phyloP scores from a whole-genome alignment of 1,284 basidiomycete genomes.

The Pascua sp. region DNA sequence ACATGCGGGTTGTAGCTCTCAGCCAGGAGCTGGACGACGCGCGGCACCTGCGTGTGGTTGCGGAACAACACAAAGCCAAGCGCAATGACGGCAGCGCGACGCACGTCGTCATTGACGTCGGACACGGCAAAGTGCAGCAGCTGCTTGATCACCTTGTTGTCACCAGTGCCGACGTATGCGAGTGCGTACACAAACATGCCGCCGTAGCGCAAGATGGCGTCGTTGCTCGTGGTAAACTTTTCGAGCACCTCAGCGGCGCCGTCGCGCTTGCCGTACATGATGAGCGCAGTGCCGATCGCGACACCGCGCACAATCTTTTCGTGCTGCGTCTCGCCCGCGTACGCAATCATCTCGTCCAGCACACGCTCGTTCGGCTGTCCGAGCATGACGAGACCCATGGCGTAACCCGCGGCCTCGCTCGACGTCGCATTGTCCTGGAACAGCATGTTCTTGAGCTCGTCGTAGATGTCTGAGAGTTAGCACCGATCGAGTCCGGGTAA shows the following conservation, averaged over 20 bases:
- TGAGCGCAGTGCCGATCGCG: conserved; percentile 82
- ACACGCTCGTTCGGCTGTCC: conserved; percentile 74
- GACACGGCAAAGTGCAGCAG: conserved; percentile 92
- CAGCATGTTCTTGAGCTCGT: conserved; percentile 78
- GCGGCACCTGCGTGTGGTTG: conserved; percentile 86
- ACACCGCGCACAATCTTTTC: conserved; percentile 97
- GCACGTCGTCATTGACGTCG: conserved; percentile 92
- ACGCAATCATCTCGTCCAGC: conserved; percentile 87
- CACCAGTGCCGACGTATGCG: conserved; percentile 89
- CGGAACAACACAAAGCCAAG: conserved; percentile 94
- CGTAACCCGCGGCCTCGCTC: conserved; percentile 88
- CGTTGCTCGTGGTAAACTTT: conserved; percentile 77
- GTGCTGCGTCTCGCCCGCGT: conserved; percentile 91
- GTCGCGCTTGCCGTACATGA: conserved; percentile 86
- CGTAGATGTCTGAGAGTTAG: conserved; percentile 67
- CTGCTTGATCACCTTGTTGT: conserved; percentile 85
- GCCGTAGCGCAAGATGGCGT: conserved; percentile 90
- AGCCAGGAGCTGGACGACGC: conserved; percentile 88
- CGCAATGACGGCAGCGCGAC: conserved; percentile 87
- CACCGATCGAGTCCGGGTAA: not conserved
- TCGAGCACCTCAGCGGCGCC: conserved; percentile 76
- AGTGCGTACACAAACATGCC: conserved; percentile 92
- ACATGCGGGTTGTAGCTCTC: conserved; percentile 99
- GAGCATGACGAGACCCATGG: conserved; percentile 95
- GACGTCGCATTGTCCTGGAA: conserved; percentile 91